Percentiles rank a stretch among this genome's conserved stretches.
These are phyloP conservation scores for Yarrowia bubula DNA, from an alignment of 805 yeast species.

Conservation along the genomic window DNA sequence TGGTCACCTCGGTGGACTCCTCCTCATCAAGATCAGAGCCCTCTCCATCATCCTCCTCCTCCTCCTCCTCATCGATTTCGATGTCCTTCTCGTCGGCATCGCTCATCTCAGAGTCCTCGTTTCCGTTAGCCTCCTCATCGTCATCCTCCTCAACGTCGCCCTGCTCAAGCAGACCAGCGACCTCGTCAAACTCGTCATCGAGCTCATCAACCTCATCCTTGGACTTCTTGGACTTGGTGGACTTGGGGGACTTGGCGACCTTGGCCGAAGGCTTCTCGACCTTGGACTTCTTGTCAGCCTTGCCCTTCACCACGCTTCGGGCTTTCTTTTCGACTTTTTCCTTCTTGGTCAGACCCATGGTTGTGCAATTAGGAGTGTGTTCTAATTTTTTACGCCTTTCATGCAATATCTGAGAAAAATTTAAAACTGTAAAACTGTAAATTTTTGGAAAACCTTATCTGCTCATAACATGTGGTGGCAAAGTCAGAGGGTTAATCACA, in stretches of 20 bases:
- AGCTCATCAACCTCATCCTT: slow-evolving; percentile 31
- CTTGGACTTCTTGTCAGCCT: slow-evolving; percentile 19
- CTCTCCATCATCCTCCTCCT: slow-evolving; percentile 38
- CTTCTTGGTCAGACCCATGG: slow-evolving; percentile 24
- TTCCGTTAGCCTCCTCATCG: slow-evolving; percentile 34
- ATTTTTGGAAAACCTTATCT: neutral
- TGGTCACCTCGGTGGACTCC: slow-evolving; percentile 31
- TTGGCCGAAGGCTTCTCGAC: slow-evolving; percentile 9
- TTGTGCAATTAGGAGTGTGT: slow-evolving; percentile 18
- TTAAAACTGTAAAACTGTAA: slow-evolving; percentile 15
- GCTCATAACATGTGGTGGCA: neutral
- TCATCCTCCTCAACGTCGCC: slow-evolving; percentile 36
- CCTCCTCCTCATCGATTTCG: slow-evolving; percentile 36
- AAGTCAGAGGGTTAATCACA: neutral
- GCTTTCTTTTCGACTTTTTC: slow-evolving; percentile 25
- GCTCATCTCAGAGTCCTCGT: slow-evolving; percentile 33
- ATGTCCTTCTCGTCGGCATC: slow-evolving; percentile 34
- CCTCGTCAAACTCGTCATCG: slow-evolving; percentile 34
- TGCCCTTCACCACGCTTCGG: slow-evolving; percentile 22
- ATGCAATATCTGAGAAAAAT: slow-evolving; percentile 25
- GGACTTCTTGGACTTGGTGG: slow-evolving; percentile 26
- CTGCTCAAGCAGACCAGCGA: slow-evolving; percentile 32
- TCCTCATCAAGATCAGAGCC: slow-evolving; percentile 35
- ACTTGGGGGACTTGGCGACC: slow-evolving; percentile 8
- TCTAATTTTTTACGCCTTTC: slow-evolving; percentile 12